Evolutionary conservation across 2,329 filamentous ascomycete genomes (phyloP).

Genomic region (Diaporthe nobilis): DNA sequence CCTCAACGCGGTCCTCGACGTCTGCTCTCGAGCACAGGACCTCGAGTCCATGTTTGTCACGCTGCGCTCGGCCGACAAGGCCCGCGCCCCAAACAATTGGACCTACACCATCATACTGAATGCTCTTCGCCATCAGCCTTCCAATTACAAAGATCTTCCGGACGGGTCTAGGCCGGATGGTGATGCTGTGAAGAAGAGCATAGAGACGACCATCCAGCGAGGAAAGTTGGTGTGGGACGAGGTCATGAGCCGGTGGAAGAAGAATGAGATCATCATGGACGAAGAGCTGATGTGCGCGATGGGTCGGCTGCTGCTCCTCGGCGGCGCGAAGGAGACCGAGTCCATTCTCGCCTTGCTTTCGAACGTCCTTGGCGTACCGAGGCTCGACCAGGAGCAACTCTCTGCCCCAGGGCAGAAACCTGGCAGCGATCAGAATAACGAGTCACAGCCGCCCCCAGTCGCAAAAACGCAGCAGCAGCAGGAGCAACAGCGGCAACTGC

Average conservation of each 20-base stretch:
- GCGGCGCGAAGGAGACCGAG: conserved; percentile 74
- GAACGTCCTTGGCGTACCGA: conserved; percentile 84
- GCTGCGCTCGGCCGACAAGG: conserved; percentile 77
- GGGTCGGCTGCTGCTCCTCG: conserved; percentile 81
- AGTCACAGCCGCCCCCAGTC: not conserved
- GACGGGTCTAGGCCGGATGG: conserved; percentile 50
- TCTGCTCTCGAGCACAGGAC: conserved; percentile 81
- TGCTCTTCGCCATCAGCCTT: conserved; percentile 71
- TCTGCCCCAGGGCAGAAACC: conserved; percentile 50
- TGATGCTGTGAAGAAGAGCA: conserved; percentile 49
- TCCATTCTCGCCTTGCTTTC: conserved; percentile 83
- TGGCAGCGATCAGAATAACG: conserved; percentile 12
- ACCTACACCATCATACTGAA: conserved; percentile 91
- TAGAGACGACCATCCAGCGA: conserved; percentile 69
- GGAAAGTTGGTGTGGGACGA: conserved; percentile 86
- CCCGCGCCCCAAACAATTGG: conserved; percentile 74
- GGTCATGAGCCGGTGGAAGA: conserved; percentile 81
- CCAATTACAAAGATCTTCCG: conserved; percentile 50
- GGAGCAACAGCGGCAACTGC: not conserved
- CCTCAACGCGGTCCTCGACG: conserved; percentile 87
- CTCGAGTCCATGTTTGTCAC: conserved; percentile 87
- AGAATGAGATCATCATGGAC: conserved; percentile 79
- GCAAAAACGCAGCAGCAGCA: not conserved
- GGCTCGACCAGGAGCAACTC: conserved; percentile 49
- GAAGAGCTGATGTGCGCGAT: conserved; percentile 85